Evolutionary conservation across 2,329 filamentous ascomycete genomes (phyloP), one percentile per base, ranked within the genome.

Genomic region (Trichoderma koningii): DNA sequence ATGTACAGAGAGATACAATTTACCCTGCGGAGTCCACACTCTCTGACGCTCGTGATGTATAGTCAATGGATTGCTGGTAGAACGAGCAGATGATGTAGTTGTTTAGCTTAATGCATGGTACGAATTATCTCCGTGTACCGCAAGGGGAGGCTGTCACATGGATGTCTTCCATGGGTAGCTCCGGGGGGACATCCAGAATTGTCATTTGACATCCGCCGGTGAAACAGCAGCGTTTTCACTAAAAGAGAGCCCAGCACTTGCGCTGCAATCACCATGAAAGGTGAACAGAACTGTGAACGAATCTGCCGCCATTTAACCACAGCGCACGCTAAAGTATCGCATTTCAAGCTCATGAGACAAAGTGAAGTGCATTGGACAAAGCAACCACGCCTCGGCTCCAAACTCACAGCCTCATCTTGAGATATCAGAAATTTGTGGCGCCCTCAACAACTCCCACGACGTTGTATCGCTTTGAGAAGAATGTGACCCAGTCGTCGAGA

Each of bases 381-480:
- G 42, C 26, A 30, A 34, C 50, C 48, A 63, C 55, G 26, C 44
- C 34, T 51, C 30, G 41, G 34, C 21, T 47, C 21, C 21, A 47
- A 17, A 14, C 47, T 19, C 10, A 47, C 6, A 26, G 21, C 1
- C 17, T 30, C 23, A 23, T 3, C 15, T 14, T 15, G 3, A 7
- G 5, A 21, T 19, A 80, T 63, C 82, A 83, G 72, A 79, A 77
- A 72, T 88, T 88, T 30, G 83, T 87, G 30, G 86, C 85, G 42
- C 85, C 85, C 66, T 83, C 79, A 17, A 90, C 86, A 64, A 82
- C 76, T 15, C 92, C 92, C 53, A 96, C 87, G 59, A 98, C 85
- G 72, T 97, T 98, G 80, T 99, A 99, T 65, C 95, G 85, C 82
- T 98, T 99, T 70, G 90, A 92, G 79, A 99, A 99, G 79, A 96